Conservation (phyloP, 495 filamentous ascomycete genomes). For the Haplographium delicatum region DNA sequence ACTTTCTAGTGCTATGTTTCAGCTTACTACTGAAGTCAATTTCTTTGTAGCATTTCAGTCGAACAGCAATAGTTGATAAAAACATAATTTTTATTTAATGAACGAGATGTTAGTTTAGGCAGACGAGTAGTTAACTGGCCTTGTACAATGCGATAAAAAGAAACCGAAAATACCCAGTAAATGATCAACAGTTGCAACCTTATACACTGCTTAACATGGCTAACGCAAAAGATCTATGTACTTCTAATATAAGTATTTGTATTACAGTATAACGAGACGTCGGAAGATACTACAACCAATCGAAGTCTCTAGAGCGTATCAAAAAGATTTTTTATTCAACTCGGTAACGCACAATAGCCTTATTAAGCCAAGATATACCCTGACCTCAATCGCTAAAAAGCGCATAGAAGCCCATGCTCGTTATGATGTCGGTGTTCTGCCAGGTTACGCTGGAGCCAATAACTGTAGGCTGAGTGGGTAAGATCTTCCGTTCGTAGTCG, state of each 20-base stretch:
- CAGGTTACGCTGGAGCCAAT: constrained; percentile 21
- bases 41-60: constrained; percentile 14
- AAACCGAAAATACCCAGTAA: constrained; percentile 16
- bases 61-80: constrained; percentile 16
- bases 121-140: constrained; percentile 13
- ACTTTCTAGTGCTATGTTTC: constrained; percentile 21
- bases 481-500: neutral
- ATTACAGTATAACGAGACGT: constrained; percentile 15
- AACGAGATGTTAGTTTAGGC: constrained; percentile 13
- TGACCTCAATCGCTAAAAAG: constrained; percentile 16
- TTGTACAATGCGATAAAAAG: constrained; percentile 14
- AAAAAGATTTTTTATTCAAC: neutral
- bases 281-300: constrained; percentile 18
- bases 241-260: constrained; percentile 13
- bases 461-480: constrained; percentile 15
- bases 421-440: constrained; percentile 16
- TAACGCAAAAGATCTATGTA: constrained; percentile 14
- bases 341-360: constrained; percentile 8
- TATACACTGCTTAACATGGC: constrained; percentile 9
- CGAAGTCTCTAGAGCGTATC: constrained; percentile 13
- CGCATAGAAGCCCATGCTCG: constrained; percentile 13
- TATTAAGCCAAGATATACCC: constrained; percentile 7
- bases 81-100: constrained; percentile 15
- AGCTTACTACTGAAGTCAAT: constrained; percentile 20
- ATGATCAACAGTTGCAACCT: constrained; percentile 11